A percentile compares a stretch with the other conserved stretches of the same genome.
These are phyloP conservation scores for Pythium graminicola DNA, from an alignment of 352 stramenopile genomes.

Conservation along the genomic window DNA sequence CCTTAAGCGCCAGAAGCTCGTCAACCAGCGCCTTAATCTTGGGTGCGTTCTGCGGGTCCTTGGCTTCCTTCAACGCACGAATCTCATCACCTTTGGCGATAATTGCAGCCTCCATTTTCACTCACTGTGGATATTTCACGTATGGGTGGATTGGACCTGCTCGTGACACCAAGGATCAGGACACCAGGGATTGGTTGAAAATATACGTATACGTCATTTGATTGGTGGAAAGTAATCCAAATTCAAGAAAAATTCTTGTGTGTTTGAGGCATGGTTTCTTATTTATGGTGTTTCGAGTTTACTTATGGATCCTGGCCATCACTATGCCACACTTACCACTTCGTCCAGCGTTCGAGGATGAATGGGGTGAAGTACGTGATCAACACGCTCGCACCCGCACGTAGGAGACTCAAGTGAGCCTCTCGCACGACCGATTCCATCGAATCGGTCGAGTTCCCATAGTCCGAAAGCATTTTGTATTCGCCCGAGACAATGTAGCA, in stretches of 20 bases:
- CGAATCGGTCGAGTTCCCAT: conserved; percentile 73
- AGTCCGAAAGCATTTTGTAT: conserved; percentile 99
- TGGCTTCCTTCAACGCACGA: conserved; percentile 72
- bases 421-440: conserved; percentile 83
- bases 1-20: conserved; percentile 44
- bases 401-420: conserved; percentile 47
- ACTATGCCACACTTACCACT: conserved; percentile 39
- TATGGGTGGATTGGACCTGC: background rate
- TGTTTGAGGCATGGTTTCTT: background rate
- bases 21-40: conserved; percentile 28
- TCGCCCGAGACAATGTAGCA: conserved; percentile 99
- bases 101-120: conserved; percentile 26
- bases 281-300: conserved; percentile 8
- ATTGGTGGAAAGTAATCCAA: conserved; percentile 12
- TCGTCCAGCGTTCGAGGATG: conserved; percentile 76
- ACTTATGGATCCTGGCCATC: conserved; percentile 5
- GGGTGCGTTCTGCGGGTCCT: conserved; percentile 36
- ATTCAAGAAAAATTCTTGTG: conserved; percentile 11
- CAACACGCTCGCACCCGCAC: conserved; percentile 84
- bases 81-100: conserved; percentile 46
- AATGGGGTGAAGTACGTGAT: conserved; percentile 97
- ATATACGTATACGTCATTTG: background rate
- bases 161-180: too few relatives aligned
- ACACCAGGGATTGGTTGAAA: conserved; percentile 14
- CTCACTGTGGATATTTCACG: conserved; percentile 6